Evolutionary conservation across 768 basidiomycete genomes (phyloP).

Genomic region (Hericium coralloides): DNA sequence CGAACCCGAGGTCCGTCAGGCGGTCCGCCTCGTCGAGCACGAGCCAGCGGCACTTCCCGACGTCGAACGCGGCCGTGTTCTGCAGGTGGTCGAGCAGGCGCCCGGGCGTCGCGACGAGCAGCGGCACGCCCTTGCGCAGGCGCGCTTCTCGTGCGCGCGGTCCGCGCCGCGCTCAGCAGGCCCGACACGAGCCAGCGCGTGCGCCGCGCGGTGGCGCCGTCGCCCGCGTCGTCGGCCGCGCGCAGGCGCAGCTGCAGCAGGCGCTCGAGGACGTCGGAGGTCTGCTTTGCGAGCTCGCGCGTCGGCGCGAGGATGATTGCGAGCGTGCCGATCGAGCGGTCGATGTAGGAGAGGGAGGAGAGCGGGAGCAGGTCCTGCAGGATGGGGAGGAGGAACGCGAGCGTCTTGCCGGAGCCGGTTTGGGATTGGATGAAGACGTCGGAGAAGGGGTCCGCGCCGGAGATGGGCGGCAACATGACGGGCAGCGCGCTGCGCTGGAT

Average conservation of each 20-base stretch:
- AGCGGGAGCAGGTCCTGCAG: constrained; percentile 90
- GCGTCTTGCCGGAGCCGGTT: constrained; percentile 94
- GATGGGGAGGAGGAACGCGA: constrained; percentile 90
- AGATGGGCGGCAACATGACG: constrained; percentile 42
- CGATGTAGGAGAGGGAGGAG: constrained; percentile 85
- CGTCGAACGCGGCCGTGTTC: constrained; percentile 86
- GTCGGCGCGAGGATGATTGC: constrained; percentile 94
- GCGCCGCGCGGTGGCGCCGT: constrained; percentile 37
- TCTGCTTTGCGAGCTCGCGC: constrained; percentile 93
- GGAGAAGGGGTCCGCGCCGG: constrained; percentile 61
- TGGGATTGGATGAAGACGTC: constrained; percentile 95
- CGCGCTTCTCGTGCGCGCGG: constrained; percentile 89
- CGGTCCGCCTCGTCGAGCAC: constrained; percentile 96
- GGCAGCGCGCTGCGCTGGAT: constrained; percentile 73
- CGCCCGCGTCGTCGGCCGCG: constrained; percentile 42
- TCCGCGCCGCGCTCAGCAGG: constrained; percentile 88
- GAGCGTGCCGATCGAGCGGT: constrained; percentile 89
- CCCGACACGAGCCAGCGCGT: constrained; percentile 95
- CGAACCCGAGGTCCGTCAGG: constrained; percentile 96
- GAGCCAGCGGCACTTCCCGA: constrained; percentile 92
- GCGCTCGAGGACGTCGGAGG: constrained; percentile 86
- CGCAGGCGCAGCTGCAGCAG: constrained; percentile 71
- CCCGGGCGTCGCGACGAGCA: constrained; percentile 93
- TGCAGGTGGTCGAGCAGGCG: constrained; percentile 93
- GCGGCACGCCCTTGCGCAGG: constrained; percentile 88